phyloP scores from a whole-genome alignment of 768 basidiomycete species.

The Russula dissimulans region DNA sequence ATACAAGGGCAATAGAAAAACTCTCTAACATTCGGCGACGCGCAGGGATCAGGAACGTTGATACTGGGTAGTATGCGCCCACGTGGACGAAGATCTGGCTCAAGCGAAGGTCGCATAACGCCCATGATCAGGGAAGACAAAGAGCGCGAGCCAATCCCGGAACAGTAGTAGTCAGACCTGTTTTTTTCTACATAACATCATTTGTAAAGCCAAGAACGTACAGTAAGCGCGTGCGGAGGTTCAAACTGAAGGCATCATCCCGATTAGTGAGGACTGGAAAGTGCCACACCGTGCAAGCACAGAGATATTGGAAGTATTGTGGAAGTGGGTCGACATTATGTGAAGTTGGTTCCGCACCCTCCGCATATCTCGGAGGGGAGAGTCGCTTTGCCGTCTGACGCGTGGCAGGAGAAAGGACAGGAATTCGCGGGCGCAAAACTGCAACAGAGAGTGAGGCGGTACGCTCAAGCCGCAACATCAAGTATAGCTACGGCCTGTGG shows the following conservation, averaged over 20 bases:
- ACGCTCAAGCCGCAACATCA: conserved; percentile 17
- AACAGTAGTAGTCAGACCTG: not conserved
- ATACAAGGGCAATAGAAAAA: not conserved
- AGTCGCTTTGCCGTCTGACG: not conserved
- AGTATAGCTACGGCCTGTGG: conserved; percentile 14
- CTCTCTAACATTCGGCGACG: not conserved
- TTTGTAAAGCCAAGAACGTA: not conserved
- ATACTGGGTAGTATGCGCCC: not conserved
- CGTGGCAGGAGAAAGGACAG: conserved; percentile 22
- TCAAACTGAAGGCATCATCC: not conserved
- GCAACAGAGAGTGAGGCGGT: conserved; percentile 24
- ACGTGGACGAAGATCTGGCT: no score
- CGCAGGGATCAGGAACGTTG: not conserved
- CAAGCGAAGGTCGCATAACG: no score
- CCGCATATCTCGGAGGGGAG: not conserved
- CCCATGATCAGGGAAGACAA: no score
- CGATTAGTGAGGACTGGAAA: no score
- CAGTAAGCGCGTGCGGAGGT: not conserved
- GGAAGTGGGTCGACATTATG: not conserved
- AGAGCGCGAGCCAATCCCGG: not conserved
- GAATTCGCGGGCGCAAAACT: conserved; percentile 22
- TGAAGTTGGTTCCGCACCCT: not conserved
- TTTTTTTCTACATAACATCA: not conserved
- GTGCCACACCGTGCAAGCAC: no score
- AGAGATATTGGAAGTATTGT: no score